Percentiles rank a stretch among this genome's conserved stretches.
Evolutionary conservation across 163 green algal genomes (phyloP).

Genomic region (Coccomyxa subellipsoidea): DNA sequence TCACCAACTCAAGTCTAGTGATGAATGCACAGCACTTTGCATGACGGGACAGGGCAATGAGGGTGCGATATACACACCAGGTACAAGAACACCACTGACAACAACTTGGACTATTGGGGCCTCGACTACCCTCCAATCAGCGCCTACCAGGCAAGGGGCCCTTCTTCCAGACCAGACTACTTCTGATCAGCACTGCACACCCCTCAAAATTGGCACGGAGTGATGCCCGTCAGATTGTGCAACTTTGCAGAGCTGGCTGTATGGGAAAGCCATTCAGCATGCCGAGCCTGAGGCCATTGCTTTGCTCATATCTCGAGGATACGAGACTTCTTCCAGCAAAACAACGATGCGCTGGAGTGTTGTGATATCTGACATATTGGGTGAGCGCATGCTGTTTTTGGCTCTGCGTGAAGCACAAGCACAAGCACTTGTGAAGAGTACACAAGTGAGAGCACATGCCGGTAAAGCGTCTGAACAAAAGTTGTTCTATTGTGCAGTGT

Average conservation of each 20-base stretch:
- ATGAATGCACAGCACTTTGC: not conserved
- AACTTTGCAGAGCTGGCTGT: slow-evolving; percentile 72
- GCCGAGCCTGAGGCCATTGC: slow-evolving; percentile 79
- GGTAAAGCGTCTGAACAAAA: too few relatives aligned
- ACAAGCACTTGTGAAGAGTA: too few relatives aligned
- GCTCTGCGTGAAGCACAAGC: not conserved
- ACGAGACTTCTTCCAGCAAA: slow-evolving; percentile 80
- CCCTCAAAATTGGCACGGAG: not conserved
- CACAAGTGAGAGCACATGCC: too few relatives aligned
- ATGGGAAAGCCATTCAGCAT: slow-evolving; percentile 59
- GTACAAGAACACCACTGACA: slow-evolving; percentile 77
- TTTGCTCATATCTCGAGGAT: slow-evolving; percentile 68
- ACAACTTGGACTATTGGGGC: slow-evolving; percentile 90
- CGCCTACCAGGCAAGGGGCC: slow-evolving; percentile 76
- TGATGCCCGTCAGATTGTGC: not conserved
- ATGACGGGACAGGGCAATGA: not conserved
- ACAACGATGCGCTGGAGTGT: slow-evolving; percentile 82
- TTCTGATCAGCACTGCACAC: not conserved
- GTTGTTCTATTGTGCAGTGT: slow-evolving; percentile 25
- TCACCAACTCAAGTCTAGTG: too few relatives aligned
- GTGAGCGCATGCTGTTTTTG: slow-evolving; percentile 26
- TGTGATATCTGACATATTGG: slow-evolving; percentile 72
- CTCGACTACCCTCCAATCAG: slow-evolving; percentile 97
- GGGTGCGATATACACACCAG: slow-evolving; percentile 35
- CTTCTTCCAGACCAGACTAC: not conserved